phyloP scores from a whole-genome alignment of 257 asterid genomes.

The Jaltomata sinuosa region DNA sequence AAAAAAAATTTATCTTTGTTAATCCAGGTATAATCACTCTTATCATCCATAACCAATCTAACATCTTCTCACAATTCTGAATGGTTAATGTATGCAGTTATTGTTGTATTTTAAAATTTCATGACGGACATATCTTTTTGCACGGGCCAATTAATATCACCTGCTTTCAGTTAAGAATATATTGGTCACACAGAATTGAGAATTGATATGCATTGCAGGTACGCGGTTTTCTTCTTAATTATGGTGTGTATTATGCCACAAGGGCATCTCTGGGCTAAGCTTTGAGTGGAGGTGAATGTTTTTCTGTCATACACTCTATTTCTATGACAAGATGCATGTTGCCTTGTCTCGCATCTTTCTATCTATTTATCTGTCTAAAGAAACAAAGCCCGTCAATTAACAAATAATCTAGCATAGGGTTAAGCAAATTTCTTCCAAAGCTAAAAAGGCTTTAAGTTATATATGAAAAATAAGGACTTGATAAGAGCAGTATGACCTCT shows the following conservation, averaged over 20 bases:
- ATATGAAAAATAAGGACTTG: background rate
- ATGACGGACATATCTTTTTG: background rate
- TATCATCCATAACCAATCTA: background rate
- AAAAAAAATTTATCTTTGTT: background rate
- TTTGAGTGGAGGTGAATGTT: constrained; percentile 81
- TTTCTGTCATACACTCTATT: background rate
- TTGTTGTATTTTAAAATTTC: background rate
- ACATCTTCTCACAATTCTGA: background rate
- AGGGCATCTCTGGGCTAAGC: constrained; percentile 85
- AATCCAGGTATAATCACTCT: background rate
- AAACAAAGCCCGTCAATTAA: background rate
- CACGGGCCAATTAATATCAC: background rate
- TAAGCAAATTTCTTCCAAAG: background rate
- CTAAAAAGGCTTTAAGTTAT: background rate
- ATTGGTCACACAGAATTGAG: background rate
- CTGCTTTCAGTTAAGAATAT: background rate
- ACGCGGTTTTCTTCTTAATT: constrained; percentile 92
- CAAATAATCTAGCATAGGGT: background rate
- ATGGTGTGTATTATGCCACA: constrained; percentile 93
- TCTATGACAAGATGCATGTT: background rate
- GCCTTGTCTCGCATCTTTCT: background rate
- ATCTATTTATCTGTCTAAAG: background rate
- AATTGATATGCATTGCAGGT: constrained; percentile 38
- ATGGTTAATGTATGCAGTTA: background rate
- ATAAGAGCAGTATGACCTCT: background rate